Base-by-base conservation (phyloP, 768 basidiomycete species). In the Leucosporidium creatinivorum region DNA sequence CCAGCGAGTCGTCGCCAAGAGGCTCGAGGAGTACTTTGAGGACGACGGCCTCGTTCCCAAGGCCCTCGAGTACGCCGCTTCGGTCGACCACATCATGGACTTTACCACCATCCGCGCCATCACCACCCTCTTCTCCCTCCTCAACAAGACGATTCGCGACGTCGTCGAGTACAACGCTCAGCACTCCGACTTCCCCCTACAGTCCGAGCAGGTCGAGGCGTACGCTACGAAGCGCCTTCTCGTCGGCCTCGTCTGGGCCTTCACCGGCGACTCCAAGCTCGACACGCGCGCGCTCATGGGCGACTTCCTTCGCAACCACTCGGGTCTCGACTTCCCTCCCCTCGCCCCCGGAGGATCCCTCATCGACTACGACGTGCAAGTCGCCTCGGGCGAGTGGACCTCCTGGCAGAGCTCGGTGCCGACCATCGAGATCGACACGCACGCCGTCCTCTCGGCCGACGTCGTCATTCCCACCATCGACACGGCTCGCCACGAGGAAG, bases 11-110 rank as follows among this genome's bases (percentile, higher is more conserved):
- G 33, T 74, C 55, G 70, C 62, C n/a, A 28, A 25, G 8, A 84
- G 91, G 61, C 86, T 87, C 26, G 76, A 78, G 13, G 85, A 85
- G 1, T 92, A 88, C 81, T 94, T 97, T 76, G 84, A 81, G 5
- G 84, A 85, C 8, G 89, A 86, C 65, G 93, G 90, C 36, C 83
- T 99, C 8, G 89, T 98, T 66, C 83, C 83, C 70, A 81, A 84
- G 7, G 91, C 93, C 7, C 82, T 97, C 52, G 81, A 82, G 28
- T 91, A 86, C 73, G 91, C 93, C 0, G 85, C 85, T 58, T 83
- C 85, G n/a, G 87, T 92, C 56, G 89, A 92, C 73, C 96, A 99
- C 75, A 97, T 99, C 80, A 98, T 99, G 96, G 93, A 97, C 78
- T 97, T 98, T 81, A 96, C 94, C 1, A 77, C 80, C 44, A 91